These are phyloP conservation scores for Bipolaris bicolor DNA, from an alignment of 2,329 filamentous ascomycete species.

Conservation along the genomic window DNA sequence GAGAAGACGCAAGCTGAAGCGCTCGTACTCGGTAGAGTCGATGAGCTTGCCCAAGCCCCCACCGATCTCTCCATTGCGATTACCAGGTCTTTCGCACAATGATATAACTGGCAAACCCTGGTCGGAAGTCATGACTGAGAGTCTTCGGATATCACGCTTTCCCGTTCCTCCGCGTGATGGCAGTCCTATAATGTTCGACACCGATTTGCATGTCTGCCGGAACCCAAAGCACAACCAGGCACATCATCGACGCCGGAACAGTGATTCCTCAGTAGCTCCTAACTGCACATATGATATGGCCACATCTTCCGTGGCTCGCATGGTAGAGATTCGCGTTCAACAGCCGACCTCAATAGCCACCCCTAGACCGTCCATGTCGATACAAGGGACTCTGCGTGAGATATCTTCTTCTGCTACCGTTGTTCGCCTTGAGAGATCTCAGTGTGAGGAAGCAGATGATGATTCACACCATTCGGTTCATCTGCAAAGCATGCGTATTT, in stretches of 20 bases:
- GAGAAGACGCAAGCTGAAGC: constrained; percentile 31
- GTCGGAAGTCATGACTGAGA: constrained; percentile 38
- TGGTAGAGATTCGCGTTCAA: constrained; percentile 28
- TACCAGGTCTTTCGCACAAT: constrained; percentile 37
- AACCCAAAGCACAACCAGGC: background rate
- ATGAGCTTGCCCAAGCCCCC: constrained; percentile 30
- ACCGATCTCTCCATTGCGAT: constrained; percentile 30
- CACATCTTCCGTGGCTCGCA: constrained; percentile 1
- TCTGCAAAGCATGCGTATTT: constrained; percentile 54
- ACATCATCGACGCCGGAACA: background rate
- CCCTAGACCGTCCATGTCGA: constrained; percentile 25
- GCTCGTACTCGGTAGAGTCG: constrained; percentile 43
- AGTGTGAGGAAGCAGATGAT: constrained; percentile 16
- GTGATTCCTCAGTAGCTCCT: background rate
- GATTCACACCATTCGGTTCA: constrained; percentile 46
- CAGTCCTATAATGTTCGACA: constrained; percentile 21
- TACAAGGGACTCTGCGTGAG: constrained; percentile 16
- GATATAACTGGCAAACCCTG: constrained; percentile 34
- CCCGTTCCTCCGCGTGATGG: constrained; percentile 24
- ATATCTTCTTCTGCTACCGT: constrained; percentile 5
- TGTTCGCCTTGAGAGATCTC: background rate
- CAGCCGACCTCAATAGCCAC: constrained; percentile 24
- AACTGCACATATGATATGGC: background rate
- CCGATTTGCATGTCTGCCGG: background rate
- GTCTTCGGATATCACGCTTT: constrained; percentile 40